A percentile compares a stretch with the other conserved stretches of the same genome.
Conservation (phyloP, 164 flowering plant genomes). For the Paratinospora sagittata region DNA sequence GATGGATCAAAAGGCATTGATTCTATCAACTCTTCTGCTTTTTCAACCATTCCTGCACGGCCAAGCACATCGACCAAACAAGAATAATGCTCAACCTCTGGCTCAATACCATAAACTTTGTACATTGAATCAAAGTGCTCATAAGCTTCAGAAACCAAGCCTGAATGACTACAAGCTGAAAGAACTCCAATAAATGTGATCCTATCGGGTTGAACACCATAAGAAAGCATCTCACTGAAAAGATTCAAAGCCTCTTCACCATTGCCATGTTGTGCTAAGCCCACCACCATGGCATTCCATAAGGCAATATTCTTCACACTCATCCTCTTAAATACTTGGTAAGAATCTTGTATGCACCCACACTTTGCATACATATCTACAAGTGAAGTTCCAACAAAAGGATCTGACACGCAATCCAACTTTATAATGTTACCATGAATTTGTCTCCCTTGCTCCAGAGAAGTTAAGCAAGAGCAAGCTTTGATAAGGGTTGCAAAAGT, state of each 20-base stretch:
- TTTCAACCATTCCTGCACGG: slow-evolving; percentile 50
- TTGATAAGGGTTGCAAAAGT: slow-evolving; percentile 49
- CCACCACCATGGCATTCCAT: slow-evolving; percentile 62
- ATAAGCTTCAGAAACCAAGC: slow-evolving; percentile 47
- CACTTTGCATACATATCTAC: slow-evolving; percentile 64
- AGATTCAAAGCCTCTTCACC: slow-evolving; percentile 45
- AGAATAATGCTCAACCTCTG: slow-evolving; percentile 54
- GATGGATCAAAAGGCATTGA: slow-evolving; percentile 46
- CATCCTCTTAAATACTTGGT: slow-evolving; percentile 30
- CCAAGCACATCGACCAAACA: slow-evolving; percentile 66
- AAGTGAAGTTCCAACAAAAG: slow-evolving; percentile 47
- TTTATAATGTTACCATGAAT: slow-evolving; percentile 53
- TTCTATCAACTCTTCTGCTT: slow-evolving; percentile 43
- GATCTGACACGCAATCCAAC: slow-evolving; percentile 30
- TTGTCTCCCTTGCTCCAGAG: slow-evolving; percentile 47
- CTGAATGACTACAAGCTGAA: slow-evolving; percentile 65
- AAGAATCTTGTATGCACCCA: slow-evolving; percentile 46
- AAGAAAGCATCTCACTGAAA: slow-evolving; percentile 32
- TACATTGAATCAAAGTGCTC: slow-evolving; percentile 35
- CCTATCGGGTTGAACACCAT: slow-evolving; percentile 41
- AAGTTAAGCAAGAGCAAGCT: slow-evolving; percentile 46
- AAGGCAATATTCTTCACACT: slow-evolving; percentile 26
- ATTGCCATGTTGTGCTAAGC: slow-evolving; percentile 57
- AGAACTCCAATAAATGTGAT: slow-evolving; percentile 62
- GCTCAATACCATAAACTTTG: slow-evolving; percentile 34